Evolutionary conservation across 805 yeast species (phyloP).

Genomic region (Blastobotrys muscicola): DNA sequence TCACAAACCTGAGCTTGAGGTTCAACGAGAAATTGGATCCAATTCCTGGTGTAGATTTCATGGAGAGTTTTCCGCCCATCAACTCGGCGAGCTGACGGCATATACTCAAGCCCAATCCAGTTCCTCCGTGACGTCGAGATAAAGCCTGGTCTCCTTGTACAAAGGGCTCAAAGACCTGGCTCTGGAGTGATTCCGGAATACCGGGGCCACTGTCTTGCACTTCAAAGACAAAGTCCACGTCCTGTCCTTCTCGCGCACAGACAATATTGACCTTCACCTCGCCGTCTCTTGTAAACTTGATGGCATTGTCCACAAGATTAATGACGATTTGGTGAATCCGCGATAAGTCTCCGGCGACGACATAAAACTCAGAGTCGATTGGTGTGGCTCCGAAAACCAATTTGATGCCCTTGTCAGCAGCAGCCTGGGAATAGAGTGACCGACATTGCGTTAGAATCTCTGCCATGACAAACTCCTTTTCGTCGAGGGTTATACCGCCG

Average conservation of each 20-base stretch:
- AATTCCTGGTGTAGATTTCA: conserved; percentile 49
- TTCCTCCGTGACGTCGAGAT: conserved; percentile 88
- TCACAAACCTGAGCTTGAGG: conserved; percentile 30
- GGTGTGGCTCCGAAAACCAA: conserved; percentile 12
- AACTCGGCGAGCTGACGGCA: conserved; percentile 83
- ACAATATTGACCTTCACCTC: neutral
- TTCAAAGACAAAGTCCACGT: conserved; percentile 12
- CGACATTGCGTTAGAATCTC: conserved; percentile 81
- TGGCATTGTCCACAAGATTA: conserved; percentile 86
- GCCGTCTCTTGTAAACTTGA: conserved; percentile 60
- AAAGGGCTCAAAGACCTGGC: conserved; percentile 87
- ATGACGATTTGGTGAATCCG: conserved; percentile 85
- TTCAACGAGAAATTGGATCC: conserved; percentile 83
- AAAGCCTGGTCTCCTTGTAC: conserved; percentile 95
- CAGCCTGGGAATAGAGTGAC: conserved; percentile 55
- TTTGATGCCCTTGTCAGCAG: conserved; percentile 32
- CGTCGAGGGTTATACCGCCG: conserved; percentile 73
- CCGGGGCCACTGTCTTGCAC: conserved; percentile 95
- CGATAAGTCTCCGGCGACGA: conserved; percentile 79
- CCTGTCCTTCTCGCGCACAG: neutral
- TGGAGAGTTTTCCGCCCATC: conserved; percentile 80
- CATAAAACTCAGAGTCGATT: conserved; percentile 11
- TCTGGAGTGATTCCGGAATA: conserved; percentile 71
- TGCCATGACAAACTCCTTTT: conserved; percentile 64
- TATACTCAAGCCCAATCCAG: conserved; percentile 84